Evolutionary conservation across 208 protist genomes (phyloP).

Genomic region (Crithidia brevicula): DNA sequence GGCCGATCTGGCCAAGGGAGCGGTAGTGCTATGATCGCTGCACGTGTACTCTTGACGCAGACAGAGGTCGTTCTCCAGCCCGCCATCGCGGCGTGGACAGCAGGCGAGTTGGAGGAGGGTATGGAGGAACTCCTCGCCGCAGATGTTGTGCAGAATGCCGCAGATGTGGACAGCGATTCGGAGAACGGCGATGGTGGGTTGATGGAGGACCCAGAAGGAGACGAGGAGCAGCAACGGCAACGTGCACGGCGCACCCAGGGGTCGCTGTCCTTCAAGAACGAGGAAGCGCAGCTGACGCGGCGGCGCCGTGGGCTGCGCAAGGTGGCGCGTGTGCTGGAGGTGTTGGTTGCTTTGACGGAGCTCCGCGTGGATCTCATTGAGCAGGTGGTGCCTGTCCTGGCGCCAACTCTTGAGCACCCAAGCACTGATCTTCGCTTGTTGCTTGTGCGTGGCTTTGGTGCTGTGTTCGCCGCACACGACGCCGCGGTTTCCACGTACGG

Average conservation of each 20-base stretch:
- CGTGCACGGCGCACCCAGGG: neutral
- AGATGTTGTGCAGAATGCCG: slow-evolving; percentile 4
- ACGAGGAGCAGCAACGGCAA: neutral
- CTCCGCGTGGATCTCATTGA: slow-evolving; percentile 48
- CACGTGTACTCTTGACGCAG: slow-evolving; percentile 56
- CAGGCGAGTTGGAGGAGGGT: slow-evolving; percentile 43
- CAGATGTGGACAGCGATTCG: neutral
- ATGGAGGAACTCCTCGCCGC: slow-evolving; percentile 37
- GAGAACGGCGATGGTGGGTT: neutral
- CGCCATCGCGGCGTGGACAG: slow-evolving; percentile 46
- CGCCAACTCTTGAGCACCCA: slow-evolving; percentile 50
- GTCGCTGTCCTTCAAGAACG: neutral
- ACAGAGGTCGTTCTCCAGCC: slow-evolving; percentile 47
- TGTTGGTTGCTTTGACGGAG: slow-evolving; percentile 55
- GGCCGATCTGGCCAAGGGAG: no score
- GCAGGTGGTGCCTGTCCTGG: slow-evolving; percentile 42
- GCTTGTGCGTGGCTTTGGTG: slow-evolving; percentile 55
- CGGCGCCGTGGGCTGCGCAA: slow-evolving; percentile 19
- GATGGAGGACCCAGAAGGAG: neutral
- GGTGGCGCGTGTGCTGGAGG: slow-evolving; percentile 46
- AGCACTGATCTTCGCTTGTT: slow-evolving; percentile 56
- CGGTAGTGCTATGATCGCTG: slow-evolving; percentile 50
- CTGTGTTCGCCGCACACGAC: slow-evolving; percentile 45
- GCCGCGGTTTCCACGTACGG: slow-evolving; percentile 38
- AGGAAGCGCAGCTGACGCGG: neutral